These are phyloP conservation scores for Alternaria longipes DNA, from an alignment of 2,329 filamentous ascomycete species.

Conservation along the genomic window DNA sequence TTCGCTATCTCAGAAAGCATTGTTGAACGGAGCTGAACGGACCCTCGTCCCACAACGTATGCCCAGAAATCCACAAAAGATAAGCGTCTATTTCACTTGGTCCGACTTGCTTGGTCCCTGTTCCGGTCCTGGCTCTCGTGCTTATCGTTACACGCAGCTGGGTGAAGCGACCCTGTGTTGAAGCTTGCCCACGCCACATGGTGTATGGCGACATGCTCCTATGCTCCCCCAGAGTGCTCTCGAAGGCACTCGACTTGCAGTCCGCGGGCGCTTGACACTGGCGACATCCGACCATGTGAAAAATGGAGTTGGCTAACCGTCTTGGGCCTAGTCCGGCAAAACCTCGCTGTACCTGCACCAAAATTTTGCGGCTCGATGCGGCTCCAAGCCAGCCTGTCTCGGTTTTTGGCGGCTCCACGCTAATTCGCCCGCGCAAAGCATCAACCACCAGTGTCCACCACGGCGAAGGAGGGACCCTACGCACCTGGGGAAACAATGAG, in stretches of 20 bases:
- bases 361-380: constrained; percentile 14
- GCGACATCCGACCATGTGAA: constrained; percentile 8
- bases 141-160: constrained; percentile 5
- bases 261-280: constrained; percentile 7
- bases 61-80: constrained; percentile 17
- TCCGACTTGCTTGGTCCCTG: constrained; percentile 8
- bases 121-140: constrained; percentile 4
- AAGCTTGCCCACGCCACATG: constrained; percentile 10
- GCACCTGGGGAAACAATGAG: constrained; percentile 18
- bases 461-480: background rate
- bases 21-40: constrained; percentile 11
- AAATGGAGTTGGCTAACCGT: constrained; percentile 4
- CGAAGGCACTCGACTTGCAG: constrained; percentile 5
- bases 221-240: constrained; percentile 10
- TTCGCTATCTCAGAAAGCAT: constrained; percentile 9
- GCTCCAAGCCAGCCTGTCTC: constrained; percentile 11
- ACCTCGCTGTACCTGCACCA: constrained; percentile 12
- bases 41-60: constrained; percentile 11
- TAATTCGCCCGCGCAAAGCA: constrained; percentile 8
- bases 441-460: constrained; percentile 8
- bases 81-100: constrained; percentile 16
- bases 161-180: background rate
- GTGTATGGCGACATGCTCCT: background rate
- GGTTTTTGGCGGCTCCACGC: constrained; percentile 12
- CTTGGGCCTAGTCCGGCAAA: constrained; percentile 7